A percentile compares a stretch with the other conserved stretches of the same genome.
phyloP scores from a whole-genome alignment of 805 yeast species.

The Ogataea populi-albae region DNA sequence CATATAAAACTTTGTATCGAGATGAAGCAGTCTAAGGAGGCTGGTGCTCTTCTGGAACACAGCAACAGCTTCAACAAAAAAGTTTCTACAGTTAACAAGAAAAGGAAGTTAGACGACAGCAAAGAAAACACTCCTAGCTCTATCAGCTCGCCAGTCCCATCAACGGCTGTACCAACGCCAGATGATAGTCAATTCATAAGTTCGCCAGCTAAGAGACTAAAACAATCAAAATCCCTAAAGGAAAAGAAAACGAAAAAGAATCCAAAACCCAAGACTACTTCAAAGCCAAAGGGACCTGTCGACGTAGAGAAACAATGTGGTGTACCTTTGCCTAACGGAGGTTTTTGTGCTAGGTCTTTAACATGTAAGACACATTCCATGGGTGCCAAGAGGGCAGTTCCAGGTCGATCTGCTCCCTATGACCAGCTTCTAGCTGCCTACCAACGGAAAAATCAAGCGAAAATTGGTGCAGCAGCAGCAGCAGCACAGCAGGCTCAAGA shows the following conservation, averaged over 20 bases:
- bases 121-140: slow-evolving; percentile 29
- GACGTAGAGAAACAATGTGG: slow-evolving; percentile 96
- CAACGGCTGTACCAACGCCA: slow-evolving; percentile 5
- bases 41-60: slow-evolving; percentile 6
- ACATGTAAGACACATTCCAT: slow-evolving; percentile 98
- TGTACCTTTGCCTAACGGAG: slow-evolving; percentile 90
- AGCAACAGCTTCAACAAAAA: slow-evolving; percentile 10
- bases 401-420: slow-evolving; percentile 90
- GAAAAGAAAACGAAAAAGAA: slow-evolving; percentile 34
- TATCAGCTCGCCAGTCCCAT: slow-evolving; percentile 18
- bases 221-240: slow-evolving; percentile 23
- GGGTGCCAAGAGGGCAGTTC: slow-evolving; percentile 97
- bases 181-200: slow-evolving; percentile 3
- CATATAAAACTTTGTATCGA: slow-evolving; percentile 41
- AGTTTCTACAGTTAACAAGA: slow-evolving; percentile 22
- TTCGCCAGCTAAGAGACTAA: slow-evolving; percentile 17
- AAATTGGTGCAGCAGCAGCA: slow-evolving; percentile 77
- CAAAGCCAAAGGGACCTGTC: slow-evolving; percentile 75
- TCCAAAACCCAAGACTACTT: slow-evolving; percentile 38
- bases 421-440: slow-evolving; percentile 84
- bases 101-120: slow-evolving; percentile 24
- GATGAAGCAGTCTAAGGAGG: slow-evolving; percentile 25
- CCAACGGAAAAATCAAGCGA: slow-evolving; percentile 90
- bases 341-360: slow-evolving; percentile 89
- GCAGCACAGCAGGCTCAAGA: slow-evolving; percentile 76